Evolutionary conservation across 148 eudicot species (phyloP), one percentile per base, ranked within the genome.

Genomic region (Vaccinium darrowii): DNA sequence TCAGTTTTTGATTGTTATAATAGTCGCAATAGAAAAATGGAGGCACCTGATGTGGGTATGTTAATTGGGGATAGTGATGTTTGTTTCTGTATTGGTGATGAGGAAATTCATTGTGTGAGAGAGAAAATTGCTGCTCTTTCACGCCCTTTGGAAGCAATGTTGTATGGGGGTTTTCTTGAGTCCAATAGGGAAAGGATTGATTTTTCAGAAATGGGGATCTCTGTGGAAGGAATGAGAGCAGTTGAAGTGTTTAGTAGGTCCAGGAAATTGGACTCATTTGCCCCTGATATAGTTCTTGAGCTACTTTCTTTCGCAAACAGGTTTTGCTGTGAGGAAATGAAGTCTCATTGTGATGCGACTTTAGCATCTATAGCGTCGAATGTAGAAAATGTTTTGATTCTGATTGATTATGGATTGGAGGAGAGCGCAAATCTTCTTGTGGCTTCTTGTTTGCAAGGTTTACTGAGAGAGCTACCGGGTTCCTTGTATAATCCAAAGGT

Each of bases 261-360:
- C 47, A 90, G 86, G 78, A 95, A 84, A 16, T 54, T 94, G 81
- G 92, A 87, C 84, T 90, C 83, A 3, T 87, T 86, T 81, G 86
- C 91, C 56, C 93, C 94, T 1, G 80, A 79, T 78, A 81, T 87
- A 39, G 92, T 93, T n/a, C 89, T 95, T 85, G 98, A 95, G 90
- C 85, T 95, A 52, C 89, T 95, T 36, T 85, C 89, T 11, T 88
- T 94, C 72, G 92, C 98, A 4, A 92, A 93, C 83, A 90, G 78
- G 89, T 94, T 92, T 82, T 95, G 95, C 80, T 95, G 95, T 82
- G 98, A 95, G 87, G 95, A 91, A 23, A 89, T 95, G 80, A 95
- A 95, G 82, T 85, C 88, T 23, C 87, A 85, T 58, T 95, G 98
- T 78, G 98, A 95, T 84, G 84, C 81, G 58, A 91, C 90, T 87